Percentiles rank a stretch among this genome's conserved stretches.
Conservation (phyloP, 805 yeast species). For the Brettanomyces naardenensis region DNA sequence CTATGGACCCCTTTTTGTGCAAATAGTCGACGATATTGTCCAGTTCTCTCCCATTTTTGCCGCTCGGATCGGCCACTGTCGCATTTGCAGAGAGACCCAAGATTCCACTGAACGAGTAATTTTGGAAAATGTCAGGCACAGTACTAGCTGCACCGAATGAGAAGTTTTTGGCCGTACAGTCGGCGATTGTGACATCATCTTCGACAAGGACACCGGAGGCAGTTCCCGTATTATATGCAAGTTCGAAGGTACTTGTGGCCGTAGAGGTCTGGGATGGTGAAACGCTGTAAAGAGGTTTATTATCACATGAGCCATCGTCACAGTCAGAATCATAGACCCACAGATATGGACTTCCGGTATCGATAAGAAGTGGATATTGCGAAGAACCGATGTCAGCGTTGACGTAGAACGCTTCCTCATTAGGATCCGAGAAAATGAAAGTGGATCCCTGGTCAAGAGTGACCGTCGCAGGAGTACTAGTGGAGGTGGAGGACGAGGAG, state of each 20-base stretch:
- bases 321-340: constrained; percentile 57
- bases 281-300: constrained; percentile 24
- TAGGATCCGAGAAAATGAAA: constrained; percentile 18
- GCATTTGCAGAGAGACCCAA: constrained; percentile 48
- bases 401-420: constrained; percentile 30
- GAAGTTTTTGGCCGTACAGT: constrained; percentile 30
- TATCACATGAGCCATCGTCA: constrained; percentile 33
- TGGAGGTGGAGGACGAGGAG: constrained; percentile 2
- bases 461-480: constrained; percentile 5
- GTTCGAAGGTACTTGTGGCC: constrained; percentile 28
- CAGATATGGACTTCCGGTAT: constrained; percentile 57
- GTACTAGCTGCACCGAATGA: constrained; percentile 45
- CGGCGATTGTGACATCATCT: constrained; percentile 31
- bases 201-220: constrained; percentile 42
- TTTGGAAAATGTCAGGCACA: constrained; percentile 46
- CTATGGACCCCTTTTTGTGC: constrained; percentile 26
- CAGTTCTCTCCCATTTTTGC: constrained; percentile 15
- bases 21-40: constrained; percentile 35
- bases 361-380: constrained; percentile 44
- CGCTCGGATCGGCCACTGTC: too few relatives aligned
- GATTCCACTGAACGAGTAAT: constrained; percentile 50
- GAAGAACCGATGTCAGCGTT: constrained; percentile 32
- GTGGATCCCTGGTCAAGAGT: constrained; percentile 18
- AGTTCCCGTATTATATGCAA: constrained; percentile 45
- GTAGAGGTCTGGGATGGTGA: constrained; percentile 10